These are phyloP conservation scores for Jackrogersella multiformis DNA, from an alignment of 495 filamentous ascomycete species.

Conservation along the genomic window DNA sequence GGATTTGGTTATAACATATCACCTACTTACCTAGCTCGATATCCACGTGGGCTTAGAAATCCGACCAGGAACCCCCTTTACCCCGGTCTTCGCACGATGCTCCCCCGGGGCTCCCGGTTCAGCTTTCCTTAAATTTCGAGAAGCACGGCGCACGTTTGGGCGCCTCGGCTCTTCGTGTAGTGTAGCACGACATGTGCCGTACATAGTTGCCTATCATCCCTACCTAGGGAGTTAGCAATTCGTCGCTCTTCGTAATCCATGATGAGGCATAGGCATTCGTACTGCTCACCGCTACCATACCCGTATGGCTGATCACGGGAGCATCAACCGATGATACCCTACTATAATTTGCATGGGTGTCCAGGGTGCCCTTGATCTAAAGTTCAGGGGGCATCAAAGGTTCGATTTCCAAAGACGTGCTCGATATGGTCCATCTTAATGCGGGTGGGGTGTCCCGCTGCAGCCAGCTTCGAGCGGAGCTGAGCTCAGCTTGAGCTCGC, in stretches of 20 bases:
- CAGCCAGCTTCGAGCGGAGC: conserved; percentile 3
- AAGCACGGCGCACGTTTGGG: conserved; percentile 11
- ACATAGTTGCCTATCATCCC: conserved; percentile 6
- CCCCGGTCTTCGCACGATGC: conserved; percentile 11
- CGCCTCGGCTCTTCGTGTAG: background rate
- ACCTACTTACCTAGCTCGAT: conserved; percentile 4
- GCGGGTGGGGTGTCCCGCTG: conserved; percentile 5
- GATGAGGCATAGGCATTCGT: too few relatives aligned
- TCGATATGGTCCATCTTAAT: conserved; percentile 34
- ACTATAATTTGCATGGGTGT: conserved; percentile 6
- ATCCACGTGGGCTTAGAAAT: conserved; percentile 32
- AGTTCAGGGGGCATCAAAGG: conserved; percentile 8
- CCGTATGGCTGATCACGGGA: conserved; percentile 17
- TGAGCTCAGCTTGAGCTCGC: conserved; percentile 10
- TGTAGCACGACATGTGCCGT: conserved; percentile 24
- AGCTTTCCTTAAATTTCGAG: conserved; percentile 15
- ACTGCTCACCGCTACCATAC: conserved; percentile 26
- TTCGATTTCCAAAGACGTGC: conserved; percentile 20
- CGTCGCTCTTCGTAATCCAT: background rate
- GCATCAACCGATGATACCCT: conserved; percentile 24
- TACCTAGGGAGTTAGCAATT: background rate
- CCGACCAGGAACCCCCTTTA: conserved; percentile 9
- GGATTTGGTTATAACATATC: conserved; percentile 20
- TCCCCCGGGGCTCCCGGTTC: conserved; percentile 9
- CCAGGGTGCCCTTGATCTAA: conserved; percentile 13